Percentiles rank a stretch among this genome's conserved stretches.
These are phyloP conservation scores for Alnus rubra DNA, from an alignment of 306 rosid genomes.

Conservation along the genomic window DNA sequence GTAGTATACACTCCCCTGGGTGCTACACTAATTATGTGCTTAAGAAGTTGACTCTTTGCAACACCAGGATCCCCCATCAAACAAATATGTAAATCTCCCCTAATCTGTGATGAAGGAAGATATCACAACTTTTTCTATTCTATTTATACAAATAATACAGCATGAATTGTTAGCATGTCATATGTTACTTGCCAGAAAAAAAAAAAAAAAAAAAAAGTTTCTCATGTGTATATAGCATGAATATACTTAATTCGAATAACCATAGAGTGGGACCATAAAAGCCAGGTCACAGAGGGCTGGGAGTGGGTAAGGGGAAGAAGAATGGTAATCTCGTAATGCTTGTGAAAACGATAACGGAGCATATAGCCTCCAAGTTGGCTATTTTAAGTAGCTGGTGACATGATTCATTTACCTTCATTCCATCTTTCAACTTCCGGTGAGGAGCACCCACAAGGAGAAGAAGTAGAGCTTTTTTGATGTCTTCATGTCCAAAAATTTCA, in stretches of 20 bases:
- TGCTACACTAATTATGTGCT: conserved; percentile 92
- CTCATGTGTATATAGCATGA: background rate
- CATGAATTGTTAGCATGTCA: conserved; percentile 3
- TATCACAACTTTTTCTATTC: conserved; percentile 13
- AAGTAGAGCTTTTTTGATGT: conserved; percentile 84
- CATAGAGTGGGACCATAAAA: background rate
- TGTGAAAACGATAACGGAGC: conserved; percentile 3
- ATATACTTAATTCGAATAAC: background rate
- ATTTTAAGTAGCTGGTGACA: conserved; percentile 2
- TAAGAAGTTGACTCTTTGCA: conserved; percentile 99
- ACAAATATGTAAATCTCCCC: conserved; percentile 96
- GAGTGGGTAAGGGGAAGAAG: background rate
- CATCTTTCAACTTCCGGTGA: conserved; percentile 86
- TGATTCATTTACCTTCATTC: conserved; percentile 74
- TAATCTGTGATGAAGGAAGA: conserved; percentile 60
- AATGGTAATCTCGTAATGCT: too few species aligned
- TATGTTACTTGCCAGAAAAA: background rate
- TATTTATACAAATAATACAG: background rate
- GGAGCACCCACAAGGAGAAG: conserved; percentile 98
- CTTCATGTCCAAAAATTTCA: conserved; percentile 97
- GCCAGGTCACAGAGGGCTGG: background rate
- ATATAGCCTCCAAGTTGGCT: background rate
- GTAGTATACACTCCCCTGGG: conserved; percentile 98
- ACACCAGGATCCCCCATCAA: conserved; percentile 99
- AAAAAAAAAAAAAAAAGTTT: background rate